These are phyloP conservation scores for Sporothrix variecibatus DNA, from an alignment of 2,329 filamentous ascomycete genomes.

Conservation along the genomic window DNA sequence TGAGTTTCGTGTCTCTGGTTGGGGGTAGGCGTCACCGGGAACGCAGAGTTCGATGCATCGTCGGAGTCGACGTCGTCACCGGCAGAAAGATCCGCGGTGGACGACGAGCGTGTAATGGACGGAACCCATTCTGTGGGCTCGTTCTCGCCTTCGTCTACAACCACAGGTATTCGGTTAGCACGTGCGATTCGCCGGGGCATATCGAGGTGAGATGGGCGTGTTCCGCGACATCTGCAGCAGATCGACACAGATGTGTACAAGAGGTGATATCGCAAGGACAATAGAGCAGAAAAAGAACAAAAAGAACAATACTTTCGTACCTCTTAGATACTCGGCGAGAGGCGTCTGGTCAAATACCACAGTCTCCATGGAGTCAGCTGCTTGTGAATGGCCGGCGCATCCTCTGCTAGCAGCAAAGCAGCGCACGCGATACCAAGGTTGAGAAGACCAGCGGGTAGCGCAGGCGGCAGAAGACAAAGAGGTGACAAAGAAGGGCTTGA, in stretches of 20 bases:
- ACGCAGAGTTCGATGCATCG: not conserved
- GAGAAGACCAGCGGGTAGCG: not conserved
- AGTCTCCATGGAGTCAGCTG: slow-evolving; percentile 72
- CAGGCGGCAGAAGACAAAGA: slow-evolving; percentile 6
- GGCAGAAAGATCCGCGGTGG: slow-evolving; percentile 14
- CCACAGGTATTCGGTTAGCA: slow-evolving; percentile 28
- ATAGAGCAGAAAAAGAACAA: not conserved
- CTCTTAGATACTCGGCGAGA: slow-evolving; percentile 85
- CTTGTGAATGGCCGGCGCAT: slow-evolving; percentile 21
- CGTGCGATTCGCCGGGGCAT: slow-evolving; percentile 19
- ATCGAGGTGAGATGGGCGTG: not conserved
- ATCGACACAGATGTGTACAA: slow-evolving; percentile 5
- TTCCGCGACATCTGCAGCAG: not conserved
- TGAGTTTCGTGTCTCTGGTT: slow-evolving; percentile 19
- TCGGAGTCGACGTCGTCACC: slow-evolving; percentile 35
- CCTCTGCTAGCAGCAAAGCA: slow-evolving; percentile 20
- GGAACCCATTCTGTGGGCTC: slow-evolving; percentile 52
- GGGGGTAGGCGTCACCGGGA: slow-evolving; percentile 28
- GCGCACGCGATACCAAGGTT: not conserved
- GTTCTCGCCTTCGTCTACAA: slow-evolving; percentile 53
- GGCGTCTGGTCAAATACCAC: slow-evolving; percentile 85
- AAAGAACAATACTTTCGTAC: slow-evolving; percentile 51
- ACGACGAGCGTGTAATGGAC: slow-evolving; percentile 33
- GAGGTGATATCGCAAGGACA: not conserved
- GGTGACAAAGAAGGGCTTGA: not conserved